Conservation (phyloP, 1,139 yeast genomes). For the Ogataea hybrid region DNA sequence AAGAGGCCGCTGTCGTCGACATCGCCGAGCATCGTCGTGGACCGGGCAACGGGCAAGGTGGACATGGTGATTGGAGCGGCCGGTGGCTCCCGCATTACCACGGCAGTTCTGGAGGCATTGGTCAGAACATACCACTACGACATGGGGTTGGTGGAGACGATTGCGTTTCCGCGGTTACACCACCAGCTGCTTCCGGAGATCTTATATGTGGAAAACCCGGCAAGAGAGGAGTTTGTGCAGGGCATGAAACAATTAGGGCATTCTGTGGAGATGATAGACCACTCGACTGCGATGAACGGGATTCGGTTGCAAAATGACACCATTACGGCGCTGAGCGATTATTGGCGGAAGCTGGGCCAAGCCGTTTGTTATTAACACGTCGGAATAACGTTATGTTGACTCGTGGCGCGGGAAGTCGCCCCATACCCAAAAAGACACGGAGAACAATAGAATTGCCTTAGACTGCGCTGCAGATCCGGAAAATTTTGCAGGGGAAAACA, state of each 20-base stretch:
- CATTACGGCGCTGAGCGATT: conserved; percentile 39
- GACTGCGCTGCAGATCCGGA: conserved; percentile 3
- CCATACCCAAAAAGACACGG: conserved; percentile 4
- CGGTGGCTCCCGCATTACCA: conserved; percentile 89
- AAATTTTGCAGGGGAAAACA: conserved; percentile 7
- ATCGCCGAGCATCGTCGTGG: conserved; percentile 68
- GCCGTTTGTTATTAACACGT: conserved; percentile 36
- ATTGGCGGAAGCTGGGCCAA: conserved; percentile 43
- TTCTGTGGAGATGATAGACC: conserved; percentile 29
- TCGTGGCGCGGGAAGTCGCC: conserved; percentile 1
- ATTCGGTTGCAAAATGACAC: conserved; percentile 27
- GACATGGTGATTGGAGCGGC: conserved; percentile 87
- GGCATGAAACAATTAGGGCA: conserved; percentile 33
- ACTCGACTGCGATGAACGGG: conserved; percentile 43
- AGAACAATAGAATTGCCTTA: neutral
- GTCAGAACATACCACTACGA: conserved; percentile 59
- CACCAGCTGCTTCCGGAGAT: conserved; percentile 84
- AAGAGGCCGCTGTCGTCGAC: conserved; percentile 86
- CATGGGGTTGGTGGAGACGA: conserved; percentile 59
- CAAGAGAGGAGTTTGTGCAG: conserved; percentile 16
- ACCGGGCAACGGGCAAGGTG: conserved; percentile 44
- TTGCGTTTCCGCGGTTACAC: conserved; percentile 80
- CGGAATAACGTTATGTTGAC: conserved; percentile 16
- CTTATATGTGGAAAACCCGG: conserved; percentile 55
- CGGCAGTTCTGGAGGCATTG: conserved; percentile 79